Base-by-base conservation (phyloP, 2,329 filamentous ascomycete species). In the Diplocarpon mali region DNA sequence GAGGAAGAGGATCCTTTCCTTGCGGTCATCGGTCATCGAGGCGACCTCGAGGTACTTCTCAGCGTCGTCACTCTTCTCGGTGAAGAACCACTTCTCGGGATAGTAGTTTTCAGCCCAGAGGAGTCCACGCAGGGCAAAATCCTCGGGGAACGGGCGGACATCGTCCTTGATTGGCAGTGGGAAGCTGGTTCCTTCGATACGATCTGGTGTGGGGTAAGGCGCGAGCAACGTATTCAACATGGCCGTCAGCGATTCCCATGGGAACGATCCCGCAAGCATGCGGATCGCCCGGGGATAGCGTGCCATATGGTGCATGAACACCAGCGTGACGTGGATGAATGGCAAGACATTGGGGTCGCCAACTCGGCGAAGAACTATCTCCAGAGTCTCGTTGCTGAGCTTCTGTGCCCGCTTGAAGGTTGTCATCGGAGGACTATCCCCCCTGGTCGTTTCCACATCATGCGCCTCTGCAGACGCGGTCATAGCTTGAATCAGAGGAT, bases 311-410 rank as follows among this genome's bases (percentile, higher is more conserved):
- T 46, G 29, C 38, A 60, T 50, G 35, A 59, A 60, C 16, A 57
- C 53, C 5, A 61, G 52, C 12, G 42, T 55, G 9, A 58, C 51
- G 32, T 61, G 57, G 5, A 60, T 48, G 24, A 59, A 60, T 7
- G 57, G 50, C 9, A 60, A 39, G 6, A 59, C 52, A 40, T 61
- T 61, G 0, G 53, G 51, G 45, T 61, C 57, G 2, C 55, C 52
- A 12, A 57, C 52, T 15, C 56, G 41, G 13, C 47, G 34, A 1
- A 61, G 42, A n/a, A 58, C 51, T 20, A 56, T 52, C 13, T 51
- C 38, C 1, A 55, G 15, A 5, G 53, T 54, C 10, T 41, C 29
- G 30, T 57, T 53, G 35, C 37, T 52, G 7, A 60, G 50, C 13
- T 37, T 11, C 27, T 51, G 42, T n/a, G 57, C 56, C 15, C 52